Conservation (phyloP, 257 asterid species). For the Solanum gracilifrons region DNA sequence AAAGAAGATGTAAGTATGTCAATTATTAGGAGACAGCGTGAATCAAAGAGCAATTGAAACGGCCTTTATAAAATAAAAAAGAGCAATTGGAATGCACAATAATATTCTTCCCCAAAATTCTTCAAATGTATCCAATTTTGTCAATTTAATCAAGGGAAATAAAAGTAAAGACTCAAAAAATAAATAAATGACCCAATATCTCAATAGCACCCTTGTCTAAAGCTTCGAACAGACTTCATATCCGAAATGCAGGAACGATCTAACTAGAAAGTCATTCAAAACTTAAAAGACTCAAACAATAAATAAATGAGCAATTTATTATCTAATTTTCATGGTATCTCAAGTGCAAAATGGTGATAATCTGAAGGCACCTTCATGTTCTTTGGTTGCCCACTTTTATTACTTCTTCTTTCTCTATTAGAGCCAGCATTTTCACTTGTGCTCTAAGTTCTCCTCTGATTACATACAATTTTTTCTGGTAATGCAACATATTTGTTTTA, state of each 20-base stretch:
- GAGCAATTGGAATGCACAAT: neutral
- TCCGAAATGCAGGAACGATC: too few species aligned
- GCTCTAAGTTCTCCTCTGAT: neutral
- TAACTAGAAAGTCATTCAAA: too few species aligned
- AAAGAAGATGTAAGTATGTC: neutral
- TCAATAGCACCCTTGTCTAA: too few species aligned
- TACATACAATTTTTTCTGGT: neutral
- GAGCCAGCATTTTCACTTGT: neutral
- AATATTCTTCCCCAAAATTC: neutral
- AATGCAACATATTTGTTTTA: neutral
- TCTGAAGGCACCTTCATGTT: neutral
- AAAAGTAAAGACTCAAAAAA: neutral
- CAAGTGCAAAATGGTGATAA: neutral
- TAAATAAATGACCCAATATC: neutral
- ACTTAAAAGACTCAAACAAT: neutral
- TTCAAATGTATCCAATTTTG: neutral
- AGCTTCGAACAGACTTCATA: too few species aligned
- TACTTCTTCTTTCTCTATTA: neutral
- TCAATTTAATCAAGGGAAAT: neutral
- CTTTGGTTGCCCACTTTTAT: neutral
- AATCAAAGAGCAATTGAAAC: neutral
- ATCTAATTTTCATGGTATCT: neutral
- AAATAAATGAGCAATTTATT: neutral
- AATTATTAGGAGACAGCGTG: neutral
- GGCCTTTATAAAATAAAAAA: neutral